Evolutionary conservation across 495 filamentous ascomycete genomes (phyloP).

Genomic region (Hypoxylon subgilvum): DNA sequence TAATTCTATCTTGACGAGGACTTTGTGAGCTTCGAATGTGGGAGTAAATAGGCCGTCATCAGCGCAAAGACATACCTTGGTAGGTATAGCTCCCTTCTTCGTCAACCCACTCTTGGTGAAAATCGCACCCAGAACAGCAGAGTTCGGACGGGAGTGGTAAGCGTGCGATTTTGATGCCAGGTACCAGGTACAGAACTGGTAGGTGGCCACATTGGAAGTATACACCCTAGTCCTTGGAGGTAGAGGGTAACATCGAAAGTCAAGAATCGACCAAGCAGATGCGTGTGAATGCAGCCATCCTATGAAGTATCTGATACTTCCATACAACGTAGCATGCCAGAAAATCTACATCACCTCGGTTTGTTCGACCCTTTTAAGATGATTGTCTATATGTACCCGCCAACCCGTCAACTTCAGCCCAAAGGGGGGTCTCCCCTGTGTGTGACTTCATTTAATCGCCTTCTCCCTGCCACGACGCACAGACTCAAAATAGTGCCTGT

Average conservation of each 20-base stretch:
- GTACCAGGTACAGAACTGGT: no score
- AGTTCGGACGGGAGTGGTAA: conserved; percentile 18
- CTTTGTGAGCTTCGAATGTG: no score
- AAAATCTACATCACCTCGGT: conserved; percentile 18
- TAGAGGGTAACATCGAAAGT: conserved; percentile 1
- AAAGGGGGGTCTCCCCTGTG: conserved; percentile 25
- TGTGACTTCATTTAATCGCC: conserved; percentile 40
- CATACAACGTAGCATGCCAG: conserved; percentile 6
- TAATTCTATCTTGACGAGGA: no score
- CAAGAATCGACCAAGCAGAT: neutral
- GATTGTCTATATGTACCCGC: conserved; percentile 33
- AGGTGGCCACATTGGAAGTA: conserved; percentile 10
- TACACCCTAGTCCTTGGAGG: conserved; percentile 13
- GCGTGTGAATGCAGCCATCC: no score
- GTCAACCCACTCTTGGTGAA: conserved; percentile 16
- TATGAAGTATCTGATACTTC: conserved; percentile 19
- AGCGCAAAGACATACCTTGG: conserved; percentile 4
- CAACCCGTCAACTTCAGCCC: conserved; percentile 29
- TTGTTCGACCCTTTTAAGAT: conserved; percentile 14
- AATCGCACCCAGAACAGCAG: conserved; percentile 13
- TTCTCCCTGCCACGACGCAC: conserved; percentile 26
- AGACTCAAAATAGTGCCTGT: conserved; percentile 28
- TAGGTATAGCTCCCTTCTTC: no score
- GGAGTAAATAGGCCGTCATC: neutral
- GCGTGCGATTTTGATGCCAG: conserved; percentile 30